These are phyloP conservation scores for Hypoxylon crocopeplum DNA, from an alignment of 495 filamentous ascomycete genomes.

Conservation along the genomic window DNA sequence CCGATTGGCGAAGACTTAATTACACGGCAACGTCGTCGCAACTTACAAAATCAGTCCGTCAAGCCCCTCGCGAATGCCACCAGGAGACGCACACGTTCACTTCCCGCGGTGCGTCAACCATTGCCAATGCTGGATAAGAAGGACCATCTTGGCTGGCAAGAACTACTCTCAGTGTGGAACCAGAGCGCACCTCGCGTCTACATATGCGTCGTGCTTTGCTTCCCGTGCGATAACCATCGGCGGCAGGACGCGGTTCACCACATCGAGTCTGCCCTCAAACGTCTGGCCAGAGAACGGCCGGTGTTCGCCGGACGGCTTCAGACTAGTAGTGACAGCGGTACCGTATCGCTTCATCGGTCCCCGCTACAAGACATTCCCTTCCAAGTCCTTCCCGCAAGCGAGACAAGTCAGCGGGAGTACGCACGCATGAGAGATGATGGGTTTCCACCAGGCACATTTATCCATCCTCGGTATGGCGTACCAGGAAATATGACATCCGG, in stretches of 20 bases:
- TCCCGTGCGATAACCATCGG: conserved; percentile 39
- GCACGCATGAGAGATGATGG: conserved; percentile 33
- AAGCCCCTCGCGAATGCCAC: conserved; percentile 27
- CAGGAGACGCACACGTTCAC: conserved; percentile 31
- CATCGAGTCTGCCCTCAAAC: conserved; percentile 34
- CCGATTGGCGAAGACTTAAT: conserved; percentile 33
- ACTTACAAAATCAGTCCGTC: conserved; percentile 26
- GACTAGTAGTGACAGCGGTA: conserved; percentile 32
- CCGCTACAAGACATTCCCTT: conserved; percentile 40
- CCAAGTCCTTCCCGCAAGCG: conserved; percentile 27
- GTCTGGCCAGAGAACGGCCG: conserved; percentile 36
- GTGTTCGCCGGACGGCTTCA: conserved; percentile 45
- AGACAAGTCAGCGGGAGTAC: conserved; percentile 32
- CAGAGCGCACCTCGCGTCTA: conserved; percentile 44
- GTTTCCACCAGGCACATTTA: conserved; percentile 42
- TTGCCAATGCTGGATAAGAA: conserved; percentile 37
- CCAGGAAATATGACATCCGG: conserved; percentile 22
- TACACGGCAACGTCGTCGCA: conserved; percentile 26
- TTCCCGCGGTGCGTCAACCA: conserved; percentile 24
- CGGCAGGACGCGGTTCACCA: conserved; percentile 34
- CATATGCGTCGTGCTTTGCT: conserved; percentile 45
- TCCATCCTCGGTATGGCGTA: conserved; percentile 30
- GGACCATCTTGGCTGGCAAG: conserved; percentile 35
- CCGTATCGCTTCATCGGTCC: conserved; percentile 36
- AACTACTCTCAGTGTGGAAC: conserved; percentile 44